These are phyloP conservation scores for Naganishia vaughanmartiniae DNA, from an alignment of 768 basidiomycete genomes.

Conservation along the genomic window DNA sequence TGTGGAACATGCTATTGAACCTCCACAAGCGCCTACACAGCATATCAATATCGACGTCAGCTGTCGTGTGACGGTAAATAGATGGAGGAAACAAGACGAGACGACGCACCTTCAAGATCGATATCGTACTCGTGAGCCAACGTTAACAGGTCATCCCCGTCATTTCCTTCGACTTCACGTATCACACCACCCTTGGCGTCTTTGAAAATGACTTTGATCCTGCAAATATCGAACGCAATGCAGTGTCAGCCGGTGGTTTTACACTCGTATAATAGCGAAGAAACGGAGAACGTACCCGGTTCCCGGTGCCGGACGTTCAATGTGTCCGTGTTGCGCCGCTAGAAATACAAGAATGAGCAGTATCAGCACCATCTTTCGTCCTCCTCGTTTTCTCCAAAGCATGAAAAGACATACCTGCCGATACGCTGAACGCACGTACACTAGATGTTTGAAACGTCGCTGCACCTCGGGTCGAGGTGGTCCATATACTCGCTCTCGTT, in stretches of 20 bases:
- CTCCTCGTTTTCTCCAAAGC: no score
- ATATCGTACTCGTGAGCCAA: slow-evolving; percentile 94
- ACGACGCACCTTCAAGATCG: slow-evolving; percentile 80
- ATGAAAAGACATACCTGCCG: neutral
- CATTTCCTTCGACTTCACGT: slow-evolving; percentile 84
- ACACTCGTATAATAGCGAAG: neutral
- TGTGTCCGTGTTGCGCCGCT: slow-evolving; percentile 41
- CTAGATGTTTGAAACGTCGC: neutral
- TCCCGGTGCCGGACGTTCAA: slow-evolving; percentile 44
- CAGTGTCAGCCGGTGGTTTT: neutral
- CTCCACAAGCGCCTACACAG: slow-evolving; percentile 83
- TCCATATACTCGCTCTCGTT: neutral
- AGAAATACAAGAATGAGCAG: slow-evolving; percentile 10
- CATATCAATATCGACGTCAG: neutral
- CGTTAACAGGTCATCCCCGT: slow-evolving; percentile 86
- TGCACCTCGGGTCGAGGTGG: neutral
- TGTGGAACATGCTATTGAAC: slow-evolving; percentile 93
- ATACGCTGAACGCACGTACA: neutral
- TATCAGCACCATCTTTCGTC: no score
- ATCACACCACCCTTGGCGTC: slow-evolving; percentile 79
- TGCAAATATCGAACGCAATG: slow-evolving; percentile 47
- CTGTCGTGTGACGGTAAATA: neutral
- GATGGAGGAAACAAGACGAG: neutral
- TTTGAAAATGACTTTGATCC: slow-evolving; percentile 84
- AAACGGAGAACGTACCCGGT: slow-evolving; percentile 39